Conservation (phyloP, 1,284 basidiomycete genomes). For the Pseudozyma pruni region DNA sequence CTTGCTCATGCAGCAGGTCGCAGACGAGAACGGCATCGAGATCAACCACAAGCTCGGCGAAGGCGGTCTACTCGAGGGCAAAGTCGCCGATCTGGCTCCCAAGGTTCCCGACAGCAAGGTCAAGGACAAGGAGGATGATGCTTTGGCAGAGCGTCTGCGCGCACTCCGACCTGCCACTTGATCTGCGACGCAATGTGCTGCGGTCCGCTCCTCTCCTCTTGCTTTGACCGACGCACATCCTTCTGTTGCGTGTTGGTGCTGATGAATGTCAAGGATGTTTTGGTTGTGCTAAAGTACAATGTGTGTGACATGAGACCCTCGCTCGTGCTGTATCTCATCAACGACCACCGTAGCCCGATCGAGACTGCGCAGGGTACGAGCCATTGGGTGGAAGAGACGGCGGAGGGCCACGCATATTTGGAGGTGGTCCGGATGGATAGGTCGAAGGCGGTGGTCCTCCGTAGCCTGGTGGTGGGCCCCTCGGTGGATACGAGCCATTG, state of each 20-base stretch:
- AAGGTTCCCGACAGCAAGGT: conserved; percentile 34
- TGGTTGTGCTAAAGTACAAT: conserved; percentile 24
- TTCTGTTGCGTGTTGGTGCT: neutral
- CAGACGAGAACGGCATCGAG: conserved; percentile 97
- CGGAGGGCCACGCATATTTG: conserved; percentile 36
- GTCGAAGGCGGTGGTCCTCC: conserved; percentile 19
- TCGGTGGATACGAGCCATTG: conserved; percentile 24
- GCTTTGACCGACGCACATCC: neutral
- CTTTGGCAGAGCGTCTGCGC: conserved; percentile 76
- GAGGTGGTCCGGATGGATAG: conserved; percentile 28
- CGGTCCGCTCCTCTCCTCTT: too few species aligned
- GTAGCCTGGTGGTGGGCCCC: conserved; percentile 45
- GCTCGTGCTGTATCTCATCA: too few species aligned
- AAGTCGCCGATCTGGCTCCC: conserved; percentile 65
- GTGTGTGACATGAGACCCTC: too few species aligned
- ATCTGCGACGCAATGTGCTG: neutral
- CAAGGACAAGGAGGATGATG: conserved; percentile 72
- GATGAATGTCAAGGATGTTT: conserved; percentile 9
- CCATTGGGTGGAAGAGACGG: conserved; percentile 16
- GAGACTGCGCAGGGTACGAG: conserved; percentile 20
- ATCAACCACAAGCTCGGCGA: conserved; percentile 87
- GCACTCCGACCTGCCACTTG: conserved; percentile 63
- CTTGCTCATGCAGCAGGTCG: conserved; percentile 87
- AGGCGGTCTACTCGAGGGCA: conserved; percentile 75
- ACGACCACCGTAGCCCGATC: conserved; percentile 29